Conservation (phyloP, 208 protist genomes). For the Crithidia sp. region DNA sequence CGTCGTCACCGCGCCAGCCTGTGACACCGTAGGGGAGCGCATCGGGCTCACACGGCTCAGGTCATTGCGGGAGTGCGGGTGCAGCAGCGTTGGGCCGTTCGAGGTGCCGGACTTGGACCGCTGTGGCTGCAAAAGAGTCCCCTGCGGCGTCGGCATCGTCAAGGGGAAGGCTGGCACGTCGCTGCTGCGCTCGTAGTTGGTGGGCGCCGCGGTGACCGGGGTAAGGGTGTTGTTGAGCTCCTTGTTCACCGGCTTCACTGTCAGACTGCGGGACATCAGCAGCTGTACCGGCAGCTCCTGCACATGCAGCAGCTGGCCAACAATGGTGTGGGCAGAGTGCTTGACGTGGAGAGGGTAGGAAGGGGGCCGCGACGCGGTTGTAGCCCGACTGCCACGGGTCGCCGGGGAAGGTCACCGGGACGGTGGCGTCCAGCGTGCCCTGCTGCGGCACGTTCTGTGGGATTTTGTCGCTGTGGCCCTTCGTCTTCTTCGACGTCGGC, state of each 20-base stretch:
- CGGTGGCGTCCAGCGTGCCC: slow-evolving; percentile 29
- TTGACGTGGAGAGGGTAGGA: slow-evolving; percentile 58
- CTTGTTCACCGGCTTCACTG: slow-evolving; percentile 31
- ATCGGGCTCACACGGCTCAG: background rate
- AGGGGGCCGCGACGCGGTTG: slow-evolving; percentile 63
- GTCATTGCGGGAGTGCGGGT: slow-evolving; percentile 13
- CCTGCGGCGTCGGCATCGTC: slow-evolving; percentile 4
- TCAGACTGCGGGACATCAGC: slow-evolving; percentile 45
- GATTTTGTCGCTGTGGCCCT: slow-evolving; percentile 29
- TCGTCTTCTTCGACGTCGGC: slow-evolving; percentile 17
- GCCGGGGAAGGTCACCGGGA: slow-evolving; percentile 20
- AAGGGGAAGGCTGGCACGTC: slow-evolving; percentile 9
- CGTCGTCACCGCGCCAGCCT: background rate
- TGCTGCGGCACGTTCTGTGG: slow-evolving; percentile 44
- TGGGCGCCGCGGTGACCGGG: background rate
- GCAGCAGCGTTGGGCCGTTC: slow-evolving; percentile 13
- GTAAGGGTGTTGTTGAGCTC: slow-evolving; percentile 22
- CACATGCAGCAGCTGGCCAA: slow-evolving; percentile 62
- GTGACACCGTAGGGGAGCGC: background rate
- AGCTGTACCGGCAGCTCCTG: slow-evolving; percentile 55
- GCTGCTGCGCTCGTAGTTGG: slow-evolving; percentile 28
- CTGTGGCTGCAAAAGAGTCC: slow-evolving; percentile 27
- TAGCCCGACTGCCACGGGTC: slow-evolving; percentile 75
- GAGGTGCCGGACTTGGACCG: slow-evolving; percentile 2
- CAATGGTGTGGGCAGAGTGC: slow-evolving; percentile 51